phyloP scores from a whole-genome alignment of 2,329 filamentous ascomycete genomes.

The Hymenoscyphus scutula region DNA sequence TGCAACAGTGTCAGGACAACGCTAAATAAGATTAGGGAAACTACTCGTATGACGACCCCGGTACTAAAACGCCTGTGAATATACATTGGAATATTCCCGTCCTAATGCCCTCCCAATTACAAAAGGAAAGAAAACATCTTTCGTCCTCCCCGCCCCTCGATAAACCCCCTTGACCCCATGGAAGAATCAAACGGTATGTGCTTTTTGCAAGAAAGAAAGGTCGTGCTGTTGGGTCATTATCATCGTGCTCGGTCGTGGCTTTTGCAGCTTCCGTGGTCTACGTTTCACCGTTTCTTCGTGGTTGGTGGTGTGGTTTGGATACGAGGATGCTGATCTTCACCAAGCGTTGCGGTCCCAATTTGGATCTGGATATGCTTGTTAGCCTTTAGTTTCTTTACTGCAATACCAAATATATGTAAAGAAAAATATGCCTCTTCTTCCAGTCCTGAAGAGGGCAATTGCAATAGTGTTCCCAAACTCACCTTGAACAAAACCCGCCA shows the following conservation, averaged over 20 bases:
- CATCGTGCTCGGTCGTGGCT: conserved; percentile 37
- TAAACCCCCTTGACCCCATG: conserved; percentile 5
- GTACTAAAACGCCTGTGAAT: neutral
- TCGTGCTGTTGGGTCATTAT: conserved; percentile 26
- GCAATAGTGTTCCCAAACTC: conserved; percentile 35
- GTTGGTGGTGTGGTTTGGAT: conserved; percentile 12
- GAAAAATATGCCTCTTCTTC: neutral
- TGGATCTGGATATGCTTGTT: conserved; percentile 53
- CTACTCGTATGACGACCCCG: neutral
- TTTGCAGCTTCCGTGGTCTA: conserved; percentile 44
- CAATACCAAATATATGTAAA: neutral
- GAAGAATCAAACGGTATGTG: conserved; percentile 26
- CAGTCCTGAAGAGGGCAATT: neutral
- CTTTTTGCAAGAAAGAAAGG: conserved; percentile 27
- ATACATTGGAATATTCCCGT: neutral
- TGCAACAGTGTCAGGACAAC: neutral
- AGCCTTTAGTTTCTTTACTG: conserved; percentile 12
- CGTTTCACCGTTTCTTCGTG: conserved; percentile 24
- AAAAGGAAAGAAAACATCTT: neutral
- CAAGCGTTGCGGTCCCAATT: conserved; percentile 91
- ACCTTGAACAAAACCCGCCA: conserved; percentile 97
- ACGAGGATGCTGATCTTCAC: conserved; percentile 50
- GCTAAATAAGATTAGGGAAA: neutral
- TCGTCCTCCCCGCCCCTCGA: neutral
- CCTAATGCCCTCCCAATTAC: neutral